Base-by-base conservation (phyloP, 306 rosid species). In the Aeschynomene evenia region DNA sequence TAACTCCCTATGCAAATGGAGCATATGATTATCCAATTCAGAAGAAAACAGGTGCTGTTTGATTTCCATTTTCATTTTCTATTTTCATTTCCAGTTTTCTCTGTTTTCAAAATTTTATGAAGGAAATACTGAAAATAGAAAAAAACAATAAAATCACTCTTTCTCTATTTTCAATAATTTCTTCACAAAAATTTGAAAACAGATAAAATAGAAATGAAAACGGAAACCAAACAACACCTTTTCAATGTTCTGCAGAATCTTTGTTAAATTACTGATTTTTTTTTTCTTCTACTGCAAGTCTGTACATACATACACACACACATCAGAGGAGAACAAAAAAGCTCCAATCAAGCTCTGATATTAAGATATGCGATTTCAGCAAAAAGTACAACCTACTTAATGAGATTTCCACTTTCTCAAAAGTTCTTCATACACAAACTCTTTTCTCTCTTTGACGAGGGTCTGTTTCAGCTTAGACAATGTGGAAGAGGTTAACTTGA, bases 381-480 rank as follows among this genome's bases (percentile, higher is more conserved):
- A 54, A 31, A 62, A 54, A 72, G 5, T 46, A 53, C 37, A 56
- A 45, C 67, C 54, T 24, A 65, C 73, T 79, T 69, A 31, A 6
- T 12, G 51, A 39, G 76, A 68, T 70, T 79, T 84, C 77, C 80
- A 76, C 85, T 89, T 89, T 24, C 56, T 75, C 75, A 83, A 18
- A 63, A 86, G 88, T n/a, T 77, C 85, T 5, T 83, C 80, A 16
- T 83, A 87, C 59, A 75, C 31, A 54, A 53, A 72, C 37, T 78
- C 76, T 78, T 81, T 89, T 70, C 78, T 60, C 10, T 70, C 82
- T 49, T 80, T 81, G 65, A 56, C 14, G 61, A 89, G 90, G 81
- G 78, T 80, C 18, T 81, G 82, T 70, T 66, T 87, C 75, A 89
- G 77, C 71, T 83, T 87, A 1, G 84, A 76, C 85, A 89, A 39